Base-by-base conservation (phyloP, 768 basidiomycete species). In the Amanita polypyramis region DNA sequence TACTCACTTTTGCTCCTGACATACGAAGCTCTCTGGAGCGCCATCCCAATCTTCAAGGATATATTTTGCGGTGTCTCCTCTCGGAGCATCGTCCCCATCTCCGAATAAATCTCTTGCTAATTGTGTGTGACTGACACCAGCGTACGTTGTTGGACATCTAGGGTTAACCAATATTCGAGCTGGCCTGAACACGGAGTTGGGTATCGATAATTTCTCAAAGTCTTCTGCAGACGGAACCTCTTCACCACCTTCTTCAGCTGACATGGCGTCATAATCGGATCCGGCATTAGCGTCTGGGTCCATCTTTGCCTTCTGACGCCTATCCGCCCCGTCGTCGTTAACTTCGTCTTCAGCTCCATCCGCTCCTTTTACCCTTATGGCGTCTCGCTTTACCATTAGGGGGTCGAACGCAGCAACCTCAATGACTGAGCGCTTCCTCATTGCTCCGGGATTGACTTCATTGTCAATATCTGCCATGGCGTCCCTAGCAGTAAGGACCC, bases 11-110 rank as follows among this genome's bases (percentile, higher is more conserved):
- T 91, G 89, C 63, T 99, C 96, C 67, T 98, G 96, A 59, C 96
- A 99, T 5, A 97, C 94, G 65, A 96, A 99, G 54, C 86, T 91
- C 61, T 97, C 94, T 0, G 96, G 96, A 4, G 96, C 91, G 21
- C 90, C 88, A 47, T 91, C 85, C 94, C 94, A 98, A 60, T 96
- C 91, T 39, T 93, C 89, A 45, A 98, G 63, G 0, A 88, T 75
- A 64, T 97, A 95, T 62, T 85, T 91, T 39, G 74, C 75, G 21
- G 70, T 65, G 12, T 67, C 69, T 14, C 62, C 68, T 35, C 67
- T 60, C 36, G 68, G 63, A 35, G 70, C 73, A 41, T 88, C 82
- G 19, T 80, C 81, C n/a, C 79, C 76, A 34, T 78, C 74, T 8
- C 94, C 95, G 57, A 97, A 98, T 56, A 99, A 65, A 64, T 97